Conservation (phyloP, 176 grass and related monocot species). For the Carex littledalei region DNA sequence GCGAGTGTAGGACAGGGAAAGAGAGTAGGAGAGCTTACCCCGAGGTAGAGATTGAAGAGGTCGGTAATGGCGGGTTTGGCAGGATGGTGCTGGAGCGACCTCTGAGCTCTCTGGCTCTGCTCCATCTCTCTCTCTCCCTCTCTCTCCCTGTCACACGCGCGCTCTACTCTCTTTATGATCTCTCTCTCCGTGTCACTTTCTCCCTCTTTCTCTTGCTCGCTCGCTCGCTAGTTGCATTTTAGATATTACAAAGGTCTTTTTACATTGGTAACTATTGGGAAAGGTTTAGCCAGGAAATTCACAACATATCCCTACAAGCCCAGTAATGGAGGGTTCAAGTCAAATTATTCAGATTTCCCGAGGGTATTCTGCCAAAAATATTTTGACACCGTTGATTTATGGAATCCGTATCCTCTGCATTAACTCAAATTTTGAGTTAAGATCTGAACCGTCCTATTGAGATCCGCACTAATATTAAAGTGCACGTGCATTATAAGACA, state of each 20-base stretch:
- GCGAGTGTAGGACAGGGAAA: neutral
- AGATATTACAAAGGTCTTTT: neutral
- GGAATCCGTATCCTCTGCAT: too few relatives aligned
- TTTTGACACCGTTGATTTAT: too few relatives aligned
- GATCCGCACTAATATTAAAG: too few relatives aligned
- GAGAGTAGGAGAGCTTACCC: slow-evolving; percentile 32
- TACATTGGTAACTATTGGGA: neutral
- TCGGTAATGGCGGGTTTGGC: slow-evolving; percentile 60
- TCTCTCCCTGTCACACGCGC: neutral
- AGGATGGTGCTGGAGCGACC: slow-evolving; percentile 64
- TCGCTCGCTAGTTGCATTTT: neutral
- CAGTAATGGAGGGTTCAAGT: too few relatives aligned
- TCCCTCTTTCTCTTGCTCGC: slow-evolving; percentile 5
- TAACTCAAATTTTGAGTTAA: too few relatives aligned
- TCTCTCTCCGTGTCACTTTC: neutral
- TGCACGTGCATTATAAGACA: too few relatives aligned
- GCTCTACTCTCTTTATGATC: slow-evolving; percentile 8
- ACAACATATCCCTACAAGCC: too few relatives aligned
- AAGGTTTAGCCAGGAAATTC: neutral
- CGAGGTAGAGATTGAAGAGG: slow-evolving; percentile 95
- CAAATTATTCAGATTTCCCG: too few relatives aligned
- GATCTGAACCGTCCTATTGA: too few relatives aligned
- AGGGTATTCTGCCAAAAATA: too few relatives aligned
- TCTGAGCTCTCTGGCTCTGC: slow-evolving; percentile 33
- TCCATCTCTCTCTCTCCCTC: slow-evolving; percentile 11